Evolutionary conservation across 2,329 filamentous ascomycete genomes (phyloP), one percentile per base, ranked within the genome.

Genomic region (Parastagonospora avenae): DNA sequence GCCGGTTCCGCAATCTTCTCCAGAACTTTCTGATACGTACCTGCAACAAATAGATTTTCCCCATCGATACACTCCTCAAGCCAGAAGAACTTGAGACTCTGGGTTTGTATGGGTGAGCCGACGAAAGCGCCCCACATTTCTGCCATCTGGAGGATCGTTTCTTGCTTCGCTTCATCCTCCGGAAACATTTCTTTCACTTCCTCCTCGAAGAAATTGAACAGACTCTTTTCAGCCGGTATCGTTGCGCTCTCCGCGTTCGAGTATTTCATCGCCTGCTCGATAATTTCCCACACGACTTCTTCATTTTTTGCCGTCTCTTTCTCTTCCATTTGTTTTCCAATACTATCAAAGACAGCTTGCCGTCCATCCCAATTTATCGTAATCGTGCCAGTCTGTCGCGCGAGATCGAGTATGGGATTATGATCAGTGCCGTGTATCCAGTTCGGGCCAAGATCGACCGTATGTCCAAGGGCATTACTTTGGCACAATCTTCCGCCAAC

Each of bases 71-170:
- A 90, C 71, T 91, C 87, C 66, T 92, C 89, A 4, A 92, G 68
- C 87, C 88, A 91, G 68, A 91, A 89, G 74, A 85, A 91, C 74
- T 86, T 89, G 29, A 91, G 76, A 60, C 87, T 90, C 68, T 92
- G 89, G 24, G 67, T 80, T 45, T 79, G 74, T 8, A 89, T 77
- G 0, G 84, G 81, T 51, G 82, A 87, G 11, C 89, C 89, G 5
- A 91, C 80, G 66, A 89, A 91, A 0, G 83, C 82, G 2, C 88
- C 88, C 87, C 88, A 91, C 62, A 85, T 79, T 59, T 87, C 82
- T 2, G 84, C 82, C 62, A 84, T 77, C 36, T 83, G 76, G 5
- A 85, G 64, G 30, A 60, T 76, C 64, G 33, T 82, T 72, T 41
- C 78, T 76, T 59, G 85, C 75, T 33, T 67, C 5, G 80, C 77